Conservation (phyloP, 306 rosid species). For the Potentilla sterilis region DNA sequence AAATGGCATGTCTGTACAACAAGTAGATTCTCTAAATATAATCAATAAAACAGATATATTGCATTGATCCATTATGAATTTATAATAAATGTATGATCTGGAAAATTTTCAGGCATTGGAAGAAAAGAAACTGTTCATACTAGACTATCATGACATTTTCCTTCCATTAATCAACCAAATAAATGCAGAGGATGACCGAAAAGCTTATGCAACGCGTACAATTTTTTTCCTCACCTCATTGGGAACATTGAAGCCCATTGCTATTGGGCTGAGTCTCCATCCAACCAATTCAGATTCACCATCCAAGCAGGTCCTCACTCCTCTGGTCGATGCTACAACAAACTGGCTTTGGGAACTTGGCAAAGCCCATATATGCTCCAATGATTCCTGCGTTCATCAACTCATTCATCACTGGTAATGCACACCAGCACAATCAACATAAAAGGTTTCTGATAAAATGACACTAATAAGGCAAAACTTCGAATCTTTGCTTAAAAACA, state of each 20-base stretch:
- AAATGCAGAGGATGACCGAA: slow-evolving; percentile 69
- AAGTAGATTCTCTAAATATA: slow-evolving; percentile 16
- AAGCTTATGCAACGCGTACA: slow-evolving; percentile 79
- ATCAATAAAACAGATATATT: neutral
- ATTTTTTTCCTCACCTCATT: slow-evolving; percentile 52
- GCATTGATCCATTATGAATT: neutral
- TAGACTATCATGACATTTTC: slow-evolving; percentile 78
- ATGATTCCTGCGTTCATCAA: slow-evolving; percentile 89
- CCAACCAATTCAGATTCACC: slow-evolving; percentile 45
- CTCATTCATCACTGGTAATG: slow-evolving; percentile 80
- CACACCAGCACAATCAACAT: neutral
- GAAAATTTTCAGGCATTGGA: slow-evolving; percentile 56
- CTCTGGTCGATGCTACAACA: slow-evolving; percentile 67
- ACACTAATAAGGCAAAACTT: neutral
- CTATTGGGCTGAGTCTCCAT: slow-evolving; percentile 86
- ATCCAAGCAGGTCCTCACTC: slow-evolving; percentile 61
- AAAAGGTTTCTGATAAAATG: neutral
- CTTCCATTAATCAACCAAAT: slow-evolving; percentile 76
- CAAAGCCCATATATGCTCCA: slow-evolving; percentile 78
- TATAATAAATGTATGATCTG: neutral
- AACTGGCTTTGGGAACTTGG: slow-evolving; percentile 88
- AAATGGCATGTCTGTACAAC: slow-evolving; percentile 43
- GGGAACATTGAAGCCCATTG: slow-evolving; percentile 72
- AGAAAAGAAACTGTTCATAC: slow-evolving; percentile 60
- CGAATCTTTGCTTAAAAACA: neutral